A percentile compares a stretch with the other conserved stretches of the same genome.
These are phyloP conservation scores for Neocucurbitaria cava DNA, from an alignment of 2,329 filamentous ascomycete genomes.

Conservation along the genomic window DNA sequence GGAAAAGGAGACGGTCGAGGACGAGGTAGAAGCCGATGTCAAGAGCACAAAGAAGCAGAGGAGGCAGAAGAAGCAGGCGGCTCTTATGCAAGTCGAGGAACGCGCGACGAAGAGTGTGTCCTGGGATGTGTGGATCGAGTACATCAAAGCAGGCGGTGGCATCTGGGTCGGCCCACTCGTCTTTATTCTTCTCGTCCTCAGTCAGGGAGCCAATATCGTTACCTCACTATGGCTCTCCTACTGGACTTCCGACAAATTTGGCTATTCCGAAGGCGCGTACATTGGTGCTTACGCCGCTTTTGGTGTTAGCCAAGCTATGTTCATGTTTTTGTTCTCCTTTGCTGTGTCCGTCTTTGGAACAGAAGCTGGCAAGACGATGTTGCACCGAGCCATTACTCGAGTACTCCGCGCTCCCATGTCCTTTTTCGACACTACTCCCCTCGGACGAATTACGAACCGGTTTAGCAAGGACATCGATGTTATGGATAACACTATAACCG, in stretches of 20 bases:
- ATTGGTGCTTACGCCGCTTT: slow-evolving; percentile 61
- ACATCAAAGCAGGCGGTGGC: slow-evolving; percentile 76
- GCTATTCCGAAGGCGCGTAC: slow-evolving; percentile 71
- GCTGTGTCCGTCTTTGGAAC: slow-evolving; percentile 81
- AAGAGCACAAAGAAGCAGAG: slow-evolving; percentile 63
- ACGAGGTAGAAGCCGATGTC: slow-evolving; percentile 56
- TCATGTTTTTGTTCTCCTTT: slow-evolving; percentile 79
- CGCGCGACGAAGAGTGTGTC: slow-evolving; percentile 77
- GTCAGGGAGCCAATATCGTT: slow-evolving; percentile 83
- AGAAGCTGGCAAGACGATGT: slow-evolving; percentile 79
- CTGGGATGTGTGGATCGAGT: slow-evolving; percentile 80
- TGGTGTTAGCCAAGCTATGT: slow-evolving; percentile 33
- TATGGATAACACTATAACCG: slow-evolving; percentile 91
- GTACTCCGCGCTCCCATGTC: slow-evolving; percentile 77
- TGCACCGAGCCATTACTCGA: slow-evolving; percentile 78
- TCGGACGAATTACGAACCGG: slow-evolving; percentile 94
- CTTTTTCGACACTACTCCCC: slow-evolving; percentile 96
- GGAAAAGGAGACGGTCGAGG: slow-evolving; percentile 58
- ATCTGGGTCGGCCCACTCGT: slow-evolving; percentile 71
- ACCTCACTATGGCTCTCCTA: slow-evolving; percentile 93
- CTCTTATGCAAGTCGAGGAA: slow-evolving; percentile 77
- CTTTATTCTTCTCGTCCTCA: slow-evolving; percentile 69
- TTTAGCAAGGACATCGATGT: slow-evolving; percentile 96
- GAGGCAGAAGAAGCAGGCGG: slow-evolving; percentile 57
- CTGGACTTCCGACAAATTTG: slow-evolving; percentile 85